These are phyloP conservation scores for Gnomoniopsis smithogilvyi DNA, from an alignment of 2,329 filamentous ascomycete species.

Conservation along the genomic window DNA sequence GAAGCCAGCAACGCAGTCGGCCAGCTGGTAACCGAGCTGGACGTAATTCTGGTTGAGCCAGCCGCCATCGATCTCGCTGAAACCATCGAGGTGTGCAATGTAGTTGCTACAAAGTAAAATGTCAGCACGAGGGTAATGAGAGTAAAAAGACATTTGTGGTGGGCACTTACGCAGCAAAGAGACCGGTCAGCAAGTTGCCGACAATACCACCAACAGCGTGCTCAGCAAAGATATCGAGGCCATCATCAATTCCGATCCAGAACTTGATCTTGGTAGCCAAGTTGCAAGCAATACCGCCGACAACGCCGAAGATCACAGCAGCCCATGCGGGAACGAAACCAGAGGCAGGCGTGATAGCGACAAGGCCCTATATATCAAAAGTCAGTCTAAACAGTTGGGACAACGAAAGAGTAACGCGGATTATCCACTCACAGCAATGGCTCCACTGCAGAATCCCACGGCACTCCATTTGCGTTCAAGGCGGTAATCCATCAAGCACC, in stretches of 20 bases:
- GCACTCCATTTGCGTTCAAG: constrained; percentile 94
- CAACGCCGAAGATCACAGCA: constrained; percentile 55
- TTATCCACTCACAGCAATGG: constrained; percentile 55
- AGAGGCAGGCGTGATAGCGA: constrained; percentile 81
- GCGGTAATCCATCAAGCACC: constrained; percentile 83
- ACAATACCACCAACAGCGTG: constrained; percentile 82
- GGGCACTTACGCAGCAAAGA: constrained; percentile 65
- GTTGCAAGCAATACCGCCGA: constrained; percentile 69
- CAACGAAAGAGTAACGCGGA: not conserved
- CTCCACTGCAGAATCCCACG: constrained; percentile 88
- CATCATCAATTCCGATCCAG: constrained; percentile 74
- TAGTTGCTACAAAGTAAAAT: constrained; percentile 51
- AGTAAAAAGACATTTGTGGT: too few relatives aligned
- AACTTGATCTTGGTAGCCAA: constrained; percentile 83
- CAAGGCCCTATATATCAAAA: constrained; percentile 55
- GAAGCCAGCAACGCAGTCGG: constrained; percentile 62
- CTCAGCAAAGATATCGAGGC: constrained; percentile 87
- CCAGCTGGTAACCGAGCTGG: constrained; percentile 69
- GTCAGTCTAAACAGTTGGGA: not conserved
- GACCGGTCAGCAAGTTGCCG: constrained; percentile 73
- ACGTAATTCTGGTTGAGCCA: constrained; percentile 71
- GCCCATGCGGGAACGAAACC: constrained; percentile 72
- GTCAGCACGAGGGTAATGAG: constrained; percentile 10
- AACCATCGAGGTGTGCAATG: constrained; percentile 71
- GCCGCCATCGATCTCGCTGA: constrained; percentile 55